Base-by-base conservation (phyloP, 2,329 filamentous ascomycete genomes). In the Pseudogymnoascus destructans region DNA sequence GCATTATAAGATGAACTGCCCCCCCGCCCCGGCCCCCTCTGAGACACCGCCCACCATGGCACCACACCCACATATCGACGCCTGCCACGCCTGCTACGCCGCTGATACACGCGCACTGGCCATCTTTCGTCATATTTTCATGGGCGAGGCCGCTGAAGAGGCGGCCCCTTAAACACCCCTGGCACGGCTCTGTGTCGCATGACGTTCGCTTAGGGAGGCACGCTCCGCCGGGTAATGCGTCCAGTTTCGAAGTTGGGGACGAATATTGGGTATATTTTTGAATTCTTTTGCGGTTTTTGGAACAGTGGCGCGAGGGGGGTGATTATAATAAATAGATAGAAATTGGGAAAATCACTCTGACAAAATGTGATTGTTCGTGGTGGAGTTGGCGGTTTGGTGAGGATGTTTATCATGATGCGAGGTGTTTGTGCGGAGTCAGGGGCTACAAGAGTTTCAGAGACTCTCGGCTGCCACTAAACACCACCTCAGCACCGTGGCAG, bases 101-200 rank as follows among this genome's bases (percentile, higher is more conserved):
- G 25, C 46, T 52, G 46, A 52, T 30, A 52, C 46, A 52, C 46
- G 46, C 46, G 23, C 46, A 52, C 46, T 52, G 46, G 25, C 46
- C 46, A 5, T 52, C 25, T 30, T 32, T 19, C 46, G 46, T 52
- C 25, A 52, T 52, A 52, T 52, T 30, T 52, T 19, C 46, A 52
- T 30, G 46, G 46, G 25, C 9, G 9, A 52, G 46, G 46, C n/a
- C 46, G 46, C 46, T 52, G 25, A 17, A 52, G 15, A 19, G 46
- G 25, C n/a, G 46, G 46, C 46, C 46, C 46, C 46, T 52, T 52
- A 52, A 30, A 52, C 46, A 25, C 46, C 46, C 46, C 46, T 52
- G 46, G 46, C 46, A 52, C 46, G 46, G 25, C 25, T 52, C 25
- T 3, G 42, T 49, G 46, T 52, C 46, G 46, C 46, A 52, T 52